Evolutionary conservation across 1,284 basidiomycete genomes (phyloP).

Genomic region (Leccinum subrobustum): DNA sequence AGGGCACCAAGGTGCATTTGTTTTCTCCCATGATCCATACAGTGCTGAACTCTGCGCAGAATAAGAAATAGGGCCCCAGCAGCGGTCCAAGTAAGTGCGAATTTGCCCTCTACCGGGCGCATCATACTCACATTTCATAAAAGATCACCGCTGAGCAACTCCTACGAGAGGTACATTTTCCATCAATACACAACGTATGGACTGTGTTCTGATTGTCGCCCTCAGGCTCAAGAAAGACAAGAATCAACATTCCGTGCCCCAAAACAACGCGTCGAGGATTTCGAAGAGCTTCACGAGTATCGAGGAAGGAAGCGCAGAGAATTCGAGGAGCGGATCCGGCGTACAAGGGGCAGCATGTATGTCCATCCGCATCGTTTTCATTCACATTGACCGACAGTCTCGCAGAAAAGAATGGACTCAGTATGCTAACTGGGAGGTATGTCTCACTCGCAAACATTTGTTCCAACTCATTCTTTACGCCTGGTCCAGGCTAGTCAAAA

Average conservation of each 20-base stretch:
- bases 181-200: not conserved
- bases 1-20: slow-evolving; percentile 48
- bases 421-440: slow-evolving; percentile 81
- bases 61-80: slow-evolving; percentile 96
- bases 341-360: slow-evolving; percentile 85
- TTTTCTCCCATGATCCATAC: not conserved
- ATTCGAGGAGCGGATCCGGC: slow-evolving; percentile 93
- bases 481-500: slow-evolving; percentile 84
- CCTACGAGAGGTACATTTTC: slow-evolving; percentile 74
- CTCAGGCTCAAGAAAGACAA: slow-evolving; percentile 92
- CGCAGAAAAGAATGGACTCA: slow-evolving; percentile 77
- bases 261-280: slow-evolving; percentile 94
- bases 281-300: slow-evolving; percentile 96
- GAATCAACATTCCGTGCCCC: slow-evolving; percentile 89
- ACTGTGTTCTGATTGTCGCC: slow-evolving; percentile 7
- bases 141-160: slow-evolving; percentile 98
- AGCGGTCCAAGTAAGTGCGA: slow-evolving; percentile 70
- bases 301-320: slow-evolving; percentile 93
- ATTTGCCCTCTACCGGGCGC: not conserved
- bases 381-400: slow-evolving; percentile 10
- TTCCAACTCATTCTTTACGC: slow-evolving; percentile 3
- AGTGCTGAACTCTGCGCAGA: slow-evolving; percentile 36
- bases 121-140: slow-evolving; percentile 15
- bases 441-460: slow-evolving; percentile 14
- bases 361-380: slow-evolving; percentile 21